Conservation (phyloP, 805 yeast genomes). For the Kazachstania kunashirensis region DNA sequence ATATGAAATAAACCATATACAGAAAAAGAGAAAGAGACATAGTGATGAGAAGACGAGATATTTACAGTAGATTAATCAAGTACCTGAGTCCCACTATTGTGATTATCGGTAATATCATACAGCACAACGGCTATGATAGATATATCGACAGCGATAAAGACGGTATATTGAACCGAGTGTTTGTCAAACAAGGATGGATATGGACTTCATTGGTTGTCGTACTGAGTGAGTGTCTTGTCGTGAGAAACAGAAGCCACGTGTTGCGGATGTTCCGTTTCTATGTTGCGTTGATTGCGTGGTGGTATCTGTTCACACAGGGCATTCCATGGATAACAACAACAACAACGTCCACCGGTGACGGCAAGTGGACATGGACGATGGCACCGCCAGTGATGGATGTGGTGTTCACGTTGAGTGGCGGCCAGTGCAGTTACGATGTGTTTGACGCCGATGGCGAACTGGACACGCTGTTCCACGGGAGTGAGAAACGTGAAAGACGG, state of each 20-base stretch:
- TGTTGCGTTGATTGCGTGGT: slow-evolving; percentile 56
- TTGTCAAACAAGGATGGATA: slow-evolving; percentile 88
- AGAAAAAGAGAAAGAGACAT: background rate
- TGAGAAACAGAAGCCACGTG: slow-evolving; percentile 6
- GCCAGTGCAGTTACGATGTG: slow-evolving; percentile 42
- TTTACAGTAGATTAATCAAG: background rate
- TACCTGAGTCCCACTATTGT: background rate
- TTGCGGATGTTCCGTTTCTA: too few relatives aligned
- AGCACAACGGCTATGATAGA: background rate
- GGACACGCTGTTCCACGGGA: slow-evolving; percentile 4
- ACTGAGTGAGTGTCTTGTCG: background rate
- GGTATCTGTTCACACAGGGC: slow-evolving; percentile 72
- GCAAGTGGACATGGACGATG: background rate
- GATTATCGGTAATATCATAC: background rate
- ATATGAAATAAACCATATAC: background rate
- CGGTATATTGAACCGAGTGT: slow-evolving; percentile 58
- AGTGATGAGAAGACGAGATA: background rate
- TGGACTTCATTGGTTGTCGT: slow-evolving; percentile 52
- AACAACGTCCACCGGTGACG: too few relatives aligned
- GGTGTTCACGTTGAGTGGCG: slow-evolving; percentile 74
- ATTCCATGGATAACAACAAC: slow-evolving; percentile 40
- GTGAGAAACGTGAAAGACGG: slow-evolving; percentile 12
- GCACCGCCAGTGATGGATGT: slow-evolving; percentile 75
- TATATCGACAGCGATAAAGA: slow-evolving; percentile 35
- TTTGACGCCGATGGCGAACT: slow-evolving; percentile 9